Evolutionary conservation across 2,329 filamentous ascomycete genomes (phyloP).

Genomic region (Dothideomycetidae sp.): DNA sequence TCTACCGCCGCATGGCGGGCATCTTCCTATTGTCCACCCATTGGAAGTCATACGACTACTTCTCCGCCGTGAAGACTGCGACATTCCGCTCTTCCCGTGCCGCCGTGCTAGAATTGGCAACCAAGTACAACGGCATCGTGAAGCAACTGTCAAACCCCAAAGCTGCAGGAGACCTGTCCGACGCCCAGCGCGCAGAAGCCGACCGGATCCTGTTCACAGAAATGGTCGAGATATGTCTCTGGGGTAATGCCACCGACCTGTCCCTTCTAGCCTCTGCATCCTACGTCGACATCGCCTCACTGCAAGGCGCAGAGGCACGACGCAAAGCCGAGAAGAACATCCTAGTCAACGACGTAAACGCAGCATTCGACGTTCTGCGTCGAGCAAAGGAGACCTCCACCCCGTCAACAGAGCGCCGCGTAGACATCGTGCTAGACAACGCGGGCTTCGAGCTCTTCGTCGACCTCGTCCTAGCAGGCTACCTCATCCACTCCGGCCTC

Average conservation of each 20-base stretch:
- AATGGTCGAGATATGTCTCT: conserved; percentile 92
- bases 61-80: conserved; percentile 74
- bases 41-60: conserved; percentile 87
- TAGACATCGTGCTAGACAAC: conserved; percentile 94
- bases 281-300: conserved; percentile 92
- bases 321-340: conserved; percentile 87
- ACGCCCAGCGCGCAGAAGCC: conserved; percentile 45
- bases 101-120: conserved; percentile 68
- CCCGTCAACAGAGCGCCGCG: conserved; percentile 44
- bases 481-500: conserved; percentile 68
- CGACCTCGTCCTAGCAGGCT: conserved; percentile 82
- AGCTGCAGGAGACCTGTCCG: conserved; percentile 31
- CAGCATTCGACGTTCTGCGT: conserved; percentile 55
- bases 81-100: conserved; percentile 86
- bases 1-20: conserved; percentile 73
- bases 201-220: conserved; percentile 73
- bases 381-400: conserved; percentile 32
- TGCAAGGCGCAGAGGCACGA: conserved; percentile 77
- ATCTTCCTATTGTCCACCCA: conserved; percentile 61
- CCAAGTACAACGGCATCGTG: conserved; percentile 62
- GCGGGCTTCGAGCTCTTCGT: conserved; percentile 96
- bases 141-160: conserved; percentile 46
- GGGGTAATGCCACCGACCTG: conserved; percentile 93
- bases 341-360: conserved; percentile 66
- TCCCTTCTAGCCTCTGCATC: conserved; percentile 79